Conservation (phyloP, 2,329 filamentous ascomycete genomes). For the Amphichorda felina region DNA sequence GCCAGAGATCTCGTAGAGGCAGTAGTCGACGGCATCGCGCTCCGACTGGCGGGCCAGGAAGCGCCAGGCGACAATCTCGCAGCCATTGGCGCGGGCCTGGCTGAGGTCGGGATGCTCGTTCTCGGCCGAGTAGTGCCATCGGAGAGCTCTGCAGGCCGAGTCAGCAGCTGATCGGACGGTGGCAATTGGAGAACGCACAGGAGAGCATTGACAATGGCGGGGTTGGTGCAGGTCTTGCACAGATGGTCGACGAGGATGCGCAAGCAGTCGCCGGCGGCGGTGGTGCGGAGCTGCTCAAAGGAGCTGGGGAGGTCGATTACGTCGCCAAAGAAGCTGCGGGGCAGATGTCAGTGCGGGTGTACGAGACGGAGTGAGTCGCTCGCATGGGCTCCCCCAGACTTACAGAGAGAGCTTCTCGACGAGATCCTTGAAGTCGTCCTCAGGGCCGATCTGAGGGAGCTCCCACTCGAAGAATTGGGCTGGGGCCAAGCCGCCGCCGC, state of each 20-base stretch:
- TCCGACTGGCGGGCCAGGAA: slow-evolving; percentile 62
- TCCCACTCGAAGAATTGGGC: slow-evolving; percentile 1
- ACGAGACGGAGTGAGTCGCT: not conserved
- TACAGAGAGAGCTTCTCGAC: slow-evolving; percentile 2
- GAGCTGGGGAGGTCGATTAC: slow-evolving; percentile 52
- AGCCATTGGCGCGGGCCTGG: slow-evolving; percentile 58
- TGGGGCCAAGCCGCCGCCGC: not conserved
- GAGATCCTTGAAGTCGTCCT: slow-evolving; percentile 1
- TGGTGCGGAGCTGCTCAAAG: slow-evolving; percentile 65
- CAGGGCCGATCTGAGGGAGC: slow-evolving; percentile 1
- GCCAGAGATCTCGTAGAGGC: slow-evolving; percentile 57
- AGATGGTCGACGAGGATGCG: slow-evolving; percentile 52
- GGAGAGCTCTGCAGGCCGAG: slow-evolving; percentile 41
- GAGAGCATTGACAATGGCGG: slow-evolving; percentile 58
- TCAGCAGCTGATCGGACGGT: not conserved
- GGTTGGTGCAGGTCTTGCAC: slow-evolving; percentile 50
- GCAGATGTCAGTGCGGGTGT: not conserved
- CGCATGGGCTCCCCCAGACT: not conserved
- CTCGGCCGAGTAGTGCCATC: slow-evolving; percentile 58
- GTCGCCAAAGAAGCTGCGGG: slow-evolving; percentile 45
- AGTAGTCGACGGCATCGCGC: slow-evolving; percentile 60
- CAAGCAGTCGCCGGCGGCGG: slow-evolving; percentile 46
- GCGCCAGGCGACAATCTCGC: slow-evolving; percentile 72
- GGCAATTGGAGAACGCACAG: slow-evolving; percentile 39
- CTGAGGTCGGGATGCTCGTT: slow-evolving; percentile 54